Base-by-base conservation (phyloP, 179 eudicot species). In the Patellifolia procumbens region DNA sequence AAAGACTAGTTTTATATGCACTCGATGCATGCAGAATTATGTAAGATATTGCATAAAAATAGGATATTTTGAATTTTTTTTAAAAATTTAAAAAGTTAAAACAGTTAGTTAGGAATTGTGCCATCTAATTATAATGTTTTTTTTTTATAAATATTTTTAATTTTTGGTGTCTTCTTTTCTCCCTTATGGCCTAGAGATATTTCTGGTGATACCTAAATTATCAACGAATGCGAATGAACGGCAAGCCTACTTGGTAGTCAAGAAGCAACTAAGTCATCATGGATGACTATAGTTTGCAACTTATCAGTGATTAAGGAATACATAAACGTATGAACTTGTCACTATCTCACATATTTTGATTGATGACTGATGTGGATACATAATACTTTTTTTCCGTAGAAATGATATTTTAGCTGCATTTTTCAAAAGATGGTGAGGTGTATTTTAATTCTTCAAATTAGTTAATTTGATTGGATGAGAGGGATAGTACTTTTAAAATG, bases 311-410 rank as follows among this genome's bases (percentile, higher is more conserved):
- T 67, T 24, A 67, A 37, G 4, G 48, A 42, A 22, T 63, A 34
- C 0, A 63, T 8, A 63, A 29, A 58, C 63, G 63, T 58, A 58
- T 65, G 20, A 65, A 65, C 11, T 48, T 10, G 69, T 75, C 64
- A 75, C 35, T 8, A 11, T 75, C 79, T 28, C 20, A 55, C 16
- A 68, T 68, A 76, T 68, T 68, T 68, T 4, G 32, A 39, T 67
- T 42, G 52, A 45, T 67, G 29, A 67, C 5, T n/a, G 71, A 67
- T 22, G 31, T 52, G 17, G 29, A 67, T 24, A 17, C 22, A 24
- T 43, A 24, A 42, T 43, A n/a, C 22, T 2, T 22, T n/a, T 43
- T 4, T 9, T 22, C 26, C 63, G n/a, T 58, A 58, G 63, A 12
- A 16, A 58, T 63, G 13, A 8, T 8, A 8, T 32, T 35, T 63